These are phyloP conservation scores for Xylariaceae sp. DNA, from an alignment of 2,329 filamentous ascomycete species.

Conservation along the genomic window DNA sequence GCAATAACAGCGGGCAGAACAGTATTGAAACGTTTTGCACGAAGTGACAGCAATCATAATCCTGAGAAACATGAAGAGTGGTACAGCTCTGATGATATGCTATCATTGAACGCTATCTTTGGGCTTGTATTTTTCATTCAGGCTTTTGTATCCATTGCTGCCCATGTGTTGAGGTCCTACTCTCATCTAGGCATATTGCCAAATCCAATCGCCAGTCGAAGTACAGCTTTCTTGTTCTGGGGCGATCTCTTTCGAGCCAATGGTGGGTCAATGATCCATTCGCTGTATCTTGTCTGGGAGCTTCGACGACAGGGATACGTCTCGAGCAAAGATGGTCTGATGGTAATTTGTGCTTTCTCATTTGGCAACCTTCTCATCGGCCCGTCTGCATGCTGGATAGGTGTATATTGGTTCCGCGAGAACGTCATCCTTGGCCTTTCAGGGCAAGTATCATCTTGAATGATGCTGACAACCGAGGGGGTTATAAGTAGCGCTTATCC, in stretches of 20 bases:
- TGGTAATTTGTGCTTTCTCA: constrained; percentile 1
- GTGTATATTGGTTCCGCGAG: constrained; percentile 27
- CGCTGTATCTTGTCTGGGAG: constrained; percentile 23
- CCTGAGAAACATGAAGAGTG: constrained; percentile 2
- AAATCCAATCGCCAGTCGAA: neutral
- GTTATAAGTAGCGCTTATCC: no score
- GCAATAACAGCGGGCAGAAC: neutral
- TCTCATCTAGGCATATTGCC: neutral
- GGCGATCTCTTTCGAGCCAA: constrained; percentile 1
- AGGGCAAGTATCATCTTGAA: neutral
- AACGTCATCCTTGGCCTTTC: constrained; percentile 2
- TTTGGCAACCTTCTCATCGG: constrained; percentile 18
- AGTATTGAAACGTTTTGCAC: neutral
- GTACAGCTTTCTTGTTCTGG: no score
- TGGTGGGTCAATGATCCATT: neutral
- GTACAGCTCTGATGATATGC: constrained; percentile 11
- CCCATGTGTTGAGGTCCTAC: neutral
- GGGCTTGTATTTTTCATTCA: constrained; percentile 6
- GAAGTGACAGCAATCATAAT: neutral
- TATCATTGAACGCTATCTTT: constrained; percentile 9
- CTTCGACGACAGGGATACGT: constrained; percentile 24
- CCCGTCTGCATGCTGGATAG: constrained; percentile 22
- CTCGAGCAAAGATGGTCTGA: constrained; percentile 9
- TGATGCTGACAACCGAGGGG: no score
- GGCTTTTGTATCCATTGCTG: constrained; percentile 8